Evolutionary conservation across 2,329 filamentous ascomycete species (phyloP), one percentile per base, ranked within the genome.

Genomic region (Xylaria sp.): DNA sequence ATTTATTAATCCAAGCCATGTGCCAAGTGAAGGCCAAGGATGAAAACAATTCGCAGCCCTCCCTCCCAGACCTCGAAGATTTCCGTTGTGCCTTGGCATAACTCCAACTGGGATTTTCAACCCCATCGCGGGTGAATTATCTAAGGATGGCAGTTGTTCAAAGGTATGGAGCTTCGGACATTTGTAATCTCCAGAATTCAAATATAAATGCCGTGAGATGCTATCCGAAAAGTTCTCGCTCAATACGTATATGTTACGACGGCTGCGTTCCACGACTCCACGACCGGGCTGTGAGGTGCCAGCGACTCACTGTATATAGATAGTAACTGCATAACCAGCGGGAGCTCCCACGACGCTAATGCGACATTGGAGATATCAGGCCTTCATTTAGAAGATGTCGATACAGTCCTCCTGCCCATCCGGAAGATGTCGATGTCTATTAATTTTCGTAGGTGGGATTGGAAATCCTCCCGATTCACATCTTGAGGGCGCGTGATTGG

Each of bases 401-500:
- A 66, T 35, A 50, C 29, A 65, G 27, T 48, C 21, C 18, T 61
- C 50, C 60, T 68, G 51, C 50, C 64, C 44, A 68, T 63, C 64
- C 64, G 68, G 68, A 69, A 64, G 55, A 69, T 67, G 21, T 64
- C 51, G 55, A 60, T 47, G 16, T 64, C 57, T 67, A 25, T 37
- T 61, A 44, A 65, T 69, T 69, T 61, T 64, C 68, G 65, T 67
- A 53, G 50, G 48, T 62, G 40, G 59, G 63, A 68, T 68, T 61
- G 40, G 47, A 47, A 50, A 13, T 16, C 51, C 29, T 27, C 40
- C 57, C 37, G 65, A 59, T 62, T 55, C 18, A 44, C 51, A 55
- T 32, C 10, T 37, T 13, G 59, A 62, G 51, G 23, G 37, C 42
- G 27, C 57, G 37, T 71, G 69, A 71, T 71, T 69, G 69, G 69